phyloP scores from a whole-genome alignment of 371 early-diverging fungal genomes.

The Sporodiniella umbellata region DNA sequence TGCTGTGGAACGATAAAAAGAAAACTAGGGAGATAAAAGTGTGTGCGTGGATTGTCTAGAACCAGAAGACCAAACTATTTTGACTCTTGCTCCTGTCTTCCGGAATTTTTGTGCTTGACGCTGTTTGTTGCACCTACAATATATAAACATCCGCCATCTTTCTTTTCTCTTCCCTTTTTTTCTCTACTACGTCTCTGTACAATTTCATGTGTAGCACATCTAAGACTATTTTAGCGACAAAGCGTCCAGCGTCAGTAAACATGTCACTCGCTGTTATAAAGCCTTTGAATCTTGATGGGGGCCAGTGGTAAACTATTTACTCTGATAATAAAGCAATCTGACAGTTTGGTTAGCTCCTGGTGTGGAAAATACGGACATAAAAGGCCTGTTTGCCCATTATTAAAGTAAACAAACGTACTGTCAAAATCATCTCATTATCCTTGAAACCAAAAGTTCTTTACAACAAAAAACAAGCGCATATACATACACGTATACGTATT shows the following conservation, averaged over 20 bases:
- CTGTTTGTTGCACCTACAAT: no score
- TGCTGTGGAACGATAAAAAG: no score
- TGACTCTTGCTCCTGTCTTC: no score
- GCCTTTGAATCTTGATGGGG: conserved; percentile 43
- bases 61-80: no score
- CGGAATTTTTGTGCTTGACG: no score
- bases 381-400: conserved; percentile 26
- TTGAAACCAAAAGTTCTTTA: no score
- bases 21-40: no score
- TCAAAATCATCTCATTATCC: not conserved
- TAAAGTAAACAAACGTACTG: conserved; percentile 19
- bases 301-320: conserved; percentile 43
- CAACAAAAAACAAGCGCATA: no score
- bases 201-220: not conserved
- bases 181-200: not conserved
- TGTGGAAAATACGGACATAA: conserved; percentile 51
- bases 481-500: no score
- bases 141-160: not conserved
- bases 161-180: not conserved
- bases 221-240: not conserved
- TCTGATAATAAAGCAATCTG: not conserved
- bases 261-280: conserved; percentile 11
- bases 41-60: no score
- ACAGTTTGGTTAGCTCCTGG: conserved; percentile 28
- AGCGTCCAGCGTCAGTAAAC: no score